These are phyloP conservation scores for Echeveria elegans DNA, from an alignment of 164 flowering plant species.

Conservation along the genomic window DNA sequence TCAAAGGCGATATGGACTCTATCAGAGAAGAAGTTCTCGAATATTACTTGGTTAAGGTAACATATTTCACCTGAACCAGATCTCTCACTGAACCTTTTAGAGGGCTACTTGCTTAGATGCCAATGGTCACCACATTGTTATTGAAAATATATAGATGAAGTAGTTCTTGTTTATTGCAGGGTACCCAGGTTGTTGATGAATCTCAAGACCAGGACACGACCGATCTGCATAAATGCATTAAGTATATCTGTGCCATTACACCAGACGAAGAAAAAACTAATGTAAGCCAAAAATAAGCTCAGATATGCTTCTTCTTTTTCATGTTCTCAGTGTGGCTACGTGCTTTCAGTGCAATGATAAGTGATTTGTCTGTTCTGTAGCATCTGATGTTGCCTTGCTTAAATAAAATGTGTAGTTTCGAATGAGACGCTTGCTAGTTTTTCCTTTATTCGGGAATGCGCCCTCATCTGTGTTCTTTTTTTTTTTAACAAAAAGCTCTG, in stretches of 20 bases:
- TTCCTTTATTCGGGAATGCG: not conserved
- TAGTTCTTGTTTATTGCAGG: constrained; percentile 39
- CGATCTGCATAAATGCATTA: constrained; percentile 79
- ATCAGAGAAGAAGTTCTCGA: constrained; percentile 62
- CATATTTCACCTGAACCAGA: not conserved
- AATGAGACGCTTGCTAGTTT: not conserved
- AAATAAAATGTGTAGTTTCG: not conserved
- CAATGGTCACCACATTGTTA: not conserved
- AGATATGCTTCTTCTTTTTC: too few species aligned
- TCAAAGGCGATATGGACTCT: constrained; percentile 95
- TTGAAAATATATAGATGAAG: not conserved
- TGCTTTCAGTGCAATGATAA: not conserved
- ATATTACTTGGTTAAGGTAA: constrained; percentile 59
- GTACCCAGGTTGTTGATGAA: constrained; percentile 55
- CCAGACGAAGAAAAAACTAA: constrained; percentile 34
- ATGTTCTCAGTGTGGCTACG: not conserved
- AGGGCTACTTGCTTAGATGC: not conserved
- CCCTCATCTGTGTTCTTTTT: not conserved
- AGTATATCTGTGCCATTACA: constrained; percentile 30
- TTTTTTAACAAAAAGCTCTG: constrained; percentile 32
- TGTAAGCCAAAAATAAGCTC: constrained; percentile 31
- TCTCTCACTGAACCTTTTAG: too few species aligned
- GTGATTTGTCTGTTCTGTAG: not conserved
- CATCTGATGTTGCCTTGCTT: not conserved
- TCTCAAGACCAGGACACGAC: constrained; percentile 91